Evolutionary conservation across 2,329 filamentous ascomycete species (phyloP), one percentile per base, ranked within the genome.

Genomic region (Clathrospora elynae): DNA sequence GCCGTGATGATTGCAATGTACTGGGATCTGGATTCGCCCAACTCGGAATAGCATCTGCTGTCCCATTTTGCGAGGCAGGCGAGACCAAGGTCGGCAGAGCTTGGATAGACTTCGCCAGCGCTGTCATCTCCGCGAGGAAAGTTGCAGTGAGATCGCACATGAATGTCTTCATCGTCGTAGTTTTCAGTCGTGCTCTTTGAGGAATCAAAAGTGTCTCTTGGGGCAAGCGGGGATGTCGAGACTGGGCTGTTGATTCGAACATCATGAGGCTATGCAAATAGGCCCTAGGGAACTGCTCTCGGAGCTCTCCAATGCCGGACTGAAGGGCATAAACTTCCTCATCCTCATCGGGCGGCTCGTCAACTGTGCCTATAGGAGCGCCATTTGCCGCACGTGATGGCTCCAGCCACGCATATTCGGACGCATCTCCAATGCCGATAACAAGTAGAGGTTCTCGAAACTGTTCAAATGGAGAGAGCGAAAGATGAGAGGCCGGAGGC

Each of bases 391-490:
- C 62, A 65, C 67, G 41, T 73, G 73, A 59, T 66, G 57, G 38
- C 22, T 84, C 75, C n/a, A 68, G 58, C 63, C 64, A 67, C 6
- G 54, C 33, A 52, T 71, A 77, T 68, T 95, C 89, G 26, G 75
- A 72, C 33, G 88, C 90, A 71, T 97, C 92, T 11, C 89, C 88
- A 45, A 97, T 78, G 3, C 89, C 92, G 50, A 99, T 81, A 17
- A 97, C 78, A 36, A 87, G 82, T 39, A 96, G 77, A 6, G 90
- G 87, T 67, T 95, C 89, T 58, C 91, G 82, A 68, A 89, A 95
- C 29, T 92, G 77, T 68, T 99, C 93, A 75, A 96, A 96, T 1
- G 93, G 91, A 24, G 87, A 87, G 26, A 95, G 74, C 13, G 88
- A 81, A 29, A 89, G 76, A 65, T 95, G 89, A 20, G 88, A 89